phyloP scores from a whole-genome alignment of 495 filamentous ascomycete species.

The Penicillium taxi region DNA sequence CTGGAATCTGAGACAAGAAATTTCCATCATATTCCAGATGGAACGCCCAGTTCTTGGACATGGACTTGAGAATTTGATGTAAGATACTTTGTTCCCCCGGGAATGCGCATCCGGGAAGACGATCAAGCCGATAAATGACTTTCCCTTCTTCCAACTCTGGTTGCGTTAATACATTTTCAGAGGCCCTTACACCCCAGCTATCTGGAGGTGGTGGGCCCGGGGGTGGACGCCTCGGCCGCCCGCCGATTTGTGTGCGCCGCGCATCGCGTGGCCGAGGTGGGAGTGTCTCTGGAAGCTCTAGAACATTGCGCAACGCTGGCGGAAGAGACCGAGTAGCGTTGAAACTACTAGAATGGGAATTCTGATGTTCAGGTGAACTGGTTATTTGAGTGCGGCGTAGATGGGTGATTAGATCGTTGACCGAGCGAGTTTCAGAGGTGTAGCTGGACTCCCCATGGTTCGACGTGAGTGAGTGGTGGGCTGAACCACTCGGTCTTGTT shows the following conservation, averaged over 20 bases:
- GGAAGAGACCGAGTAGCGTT: constrained; percentile 47
- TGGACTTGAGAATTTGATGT: constrained; percentile 48
- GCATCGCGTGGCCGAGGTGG: constrained; percentile 52
- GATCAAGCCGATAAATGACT: constrained; percentile 27
- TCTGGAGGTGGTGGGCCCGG: constrained; percentile 63
- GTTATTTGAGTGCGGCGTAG: constrained; percentile 40
- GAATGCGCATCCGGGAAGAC: constrained; percentile 37
- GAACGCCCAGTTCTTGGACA: constrained; percentile 63
- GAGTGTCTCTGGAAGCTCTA: constrained; percentile 65
- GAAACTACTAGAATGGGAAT: constrained; percentile 11
- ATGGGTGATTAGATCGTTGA: constrained; percentile 43
- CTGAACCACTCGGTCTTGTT: constrained; percentile 28
- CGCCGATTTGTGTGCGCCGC: constrained; percentile 28
- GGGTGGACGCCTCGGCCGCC: constrained; percentile 41
- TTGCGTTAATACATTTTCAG: not conserved
- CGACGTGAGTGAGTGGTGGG: constrained; percentile 34
- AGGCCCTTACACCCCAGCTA: constrained; percentile 47
- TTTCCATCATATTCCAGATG: constrained; percentile 59
- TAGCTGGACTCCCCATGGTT: constrained; percentile 3
- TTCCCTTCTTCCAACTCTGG: too few species aligned
- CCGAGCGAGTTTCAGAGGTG: constrained; percentile 15
- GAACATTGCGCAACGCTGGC: constrained; percentile 48
- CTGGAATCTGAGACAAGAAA: constrained; percentile 56
- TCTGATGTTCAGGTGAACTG: constrained; percentile 9
- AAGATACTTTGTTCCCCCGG: constrained; percentile 46